These are phyloP conservation scores for Grigorovia transvaalensis DNA, from an alignment of 805 yeast species.

Conservation along the genomic window DNA sequence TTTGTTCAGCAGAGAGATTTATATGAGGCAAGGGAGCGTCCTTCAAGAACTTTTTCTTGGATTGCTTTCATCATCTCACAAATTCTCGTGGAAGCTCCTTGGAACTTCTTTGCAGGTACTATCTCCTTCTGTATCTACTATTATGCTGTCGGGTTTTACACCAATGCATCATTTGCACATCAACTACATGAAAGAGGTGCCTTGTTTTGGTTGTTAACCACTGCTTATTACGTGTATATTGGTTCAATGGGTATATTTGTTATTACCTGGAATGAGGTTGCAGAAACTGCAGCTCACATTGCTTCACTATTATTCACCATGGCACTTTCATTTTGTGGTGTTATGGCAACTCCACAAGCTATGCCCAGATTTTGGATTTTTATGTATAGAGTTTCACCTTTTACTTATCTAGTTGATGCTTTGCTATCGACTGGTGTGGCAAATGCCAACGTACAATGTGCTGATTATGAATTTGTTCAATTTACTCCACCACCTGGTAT, in stretches of 20 bases:
- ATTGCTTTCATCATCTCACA: constrained; percentile 51
- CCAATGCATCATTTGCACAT: constrained; percentile 48
- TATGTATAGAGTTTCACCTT: constrained; percentile 70
- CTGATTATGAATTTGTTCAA: constrained; percentile 36
- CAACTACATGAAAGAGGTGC: constrained; percentile 46
- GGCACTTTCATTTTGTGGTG: constrained; percentile 71
- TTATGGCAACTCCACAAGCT: constrained; percentile 45
- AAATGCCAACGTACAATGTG: constrained; percentile 38
- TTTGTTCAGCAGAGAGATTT: constrained; percentile 53
- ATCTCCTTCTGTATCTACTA: constrained; percentile 51
- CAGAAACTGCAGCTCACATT: constrained; percentile 55
- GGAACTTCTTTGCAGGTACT: constrained; percentile 53
- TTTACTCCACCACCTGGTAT: constrained; percentile 45
- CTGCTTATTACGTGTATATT: constrained; percentile 43
- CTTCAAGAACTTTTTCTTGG: constrained; percentile 66
- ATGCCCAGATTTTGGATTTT: constrained; percentile 74
- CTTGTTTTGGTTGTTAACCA: constrained; percentile 36
- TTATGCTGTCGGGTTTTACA: constrained; percentile 61
- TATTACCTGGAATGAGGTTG: constrained; percentile 48
- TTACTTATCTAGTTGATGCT: constrained; percentile 54
- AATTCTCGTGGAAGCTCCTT: constrained; percentile 56
- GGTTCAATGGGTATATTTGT: constrained; percentile 50
- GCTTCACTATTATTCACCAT: constrained; percentile 49
- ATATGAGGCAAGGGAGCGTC: constrained; percentile 66
- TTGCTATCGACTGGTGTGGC: constrained; percentile 48